These are phyloP conservation scores for Talaromyces sp. DNA, from an alignment of 2,329 filamentous ascomycete species.

Conservation along the genomic window DNA sequence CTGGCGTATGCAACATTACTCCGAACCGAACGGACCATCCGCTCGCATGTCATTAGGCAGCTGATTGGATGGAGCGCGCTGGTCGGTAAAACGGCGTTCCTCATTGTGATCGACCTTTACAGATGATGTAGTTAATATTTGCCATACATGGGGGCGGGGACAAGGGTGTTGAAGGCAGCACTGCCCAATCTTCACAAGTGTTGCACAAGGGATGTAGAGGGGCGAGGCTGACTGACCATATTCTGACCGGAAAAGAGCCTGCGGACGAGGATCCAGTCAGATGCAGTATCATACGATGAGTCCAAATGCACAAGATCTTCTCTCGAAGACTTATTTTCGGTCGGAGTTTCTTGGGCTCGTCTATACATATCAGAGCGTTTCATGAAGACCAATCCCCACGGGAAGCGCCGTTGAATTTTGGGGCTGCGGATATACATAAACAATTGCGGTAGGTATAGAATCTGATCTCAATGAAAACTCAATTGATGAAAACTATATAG, in stretches of 20 bases:
- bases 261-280: not conserved
- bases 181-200: not conserved
- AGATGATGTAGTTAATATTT: not conserved
- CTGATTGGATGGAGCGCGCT: not conserved
- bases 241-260: not conserved
- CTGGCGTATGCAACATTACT: conserved; percentile 1
- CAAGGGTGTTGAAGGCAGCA: not conserved
- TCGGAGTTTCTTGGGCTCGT: not conserved
- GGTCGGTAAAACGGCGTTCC: not conserved
- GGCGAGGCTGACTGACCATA: not conserved
- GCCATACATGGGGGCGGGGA: not conserved
- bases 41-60: not conserved
- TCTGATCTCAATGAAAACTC: not conserved
- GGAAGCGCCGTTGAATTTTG: not conserved
- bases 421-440: not conserved
- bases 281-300: not conserved
- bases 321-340: not conserved
- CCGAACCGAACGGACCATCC: conserved; percentile 11
- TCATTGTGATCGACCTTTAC: too few relatives aligned
- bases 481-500: not conserved
- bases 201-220: not conserved
- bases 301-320: not conserved
- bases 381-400: not conserved
- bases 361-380: not conserved
- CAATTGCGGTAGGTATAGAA: not conserved